These are phyloP conservation scores for Thraustotheca clavata DNA, from an alignment of 352 stramenopile species.

Conservation along the genomic window DNA sequence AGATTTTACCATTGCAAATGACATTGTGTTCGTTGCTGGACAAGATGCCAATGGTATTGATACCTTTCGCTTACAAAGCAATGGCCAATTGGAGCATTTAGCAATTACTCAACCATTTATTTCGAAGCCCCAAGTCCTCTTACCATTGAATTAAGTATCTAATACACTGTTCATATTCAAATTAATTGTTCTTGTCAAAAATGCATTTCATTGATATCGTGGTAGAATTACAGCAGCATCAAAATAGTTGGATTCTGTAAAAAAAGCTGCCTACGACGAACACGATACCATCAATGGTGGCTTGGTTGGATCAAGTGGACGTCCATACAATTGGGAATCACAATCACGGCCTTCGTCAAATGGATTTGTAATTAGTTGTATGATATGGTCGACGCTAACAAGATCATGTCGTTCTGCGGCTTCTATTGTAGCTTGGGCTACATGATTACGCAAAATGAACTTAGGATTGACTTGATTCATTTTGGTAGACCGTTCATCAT, in stretches of 20 bases:
- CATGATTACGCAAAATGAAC: conserved; percentile 84
- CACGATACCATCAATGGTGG: conserved; percentile 72
- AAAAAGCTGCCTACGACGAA: conserved; percentile 75
- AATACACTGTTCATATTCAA: too few species aligned
- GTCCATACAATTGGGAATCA: conserved; percentile 39
- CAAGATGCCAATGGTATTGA: conserved; percentile 5
- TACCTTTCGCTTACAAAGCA: neutral
- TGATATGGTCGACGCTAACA: conserved; percentile 50
- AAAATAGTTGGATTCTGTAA: too few species aligned
- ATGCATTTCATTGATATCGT: too few species aligned
- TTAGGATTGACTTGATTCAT: conserved; percentile 73
- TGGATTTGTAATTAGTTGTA: conserved; percentile 56
- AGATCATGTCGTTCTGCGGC: conserved; percentile 61
- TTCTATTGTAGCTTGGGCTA: conserved; percentile 84
- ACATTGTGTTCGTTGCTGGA: conserved; percentile 2
- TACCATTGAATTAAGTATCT: neutral
- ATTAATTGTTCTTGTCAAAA: neutral
- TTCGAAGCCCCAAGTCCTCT: neutral
- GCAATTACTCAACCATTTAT: neutral
- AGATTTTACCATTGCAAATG: neutral
- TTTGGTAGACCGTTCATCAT: conserved; percentile 19
- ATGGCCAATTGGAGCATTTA: neutral
- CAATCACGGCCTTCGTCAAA: conserved; percentile 37
- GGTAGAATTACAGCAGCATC: too few species aligned
- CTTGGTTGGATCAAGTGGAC: conserved; percentile 38